phyloP scores from a whole-genome alignment of 108 stramenopile species.

The Nannochloropsis oceanica region DNA sequence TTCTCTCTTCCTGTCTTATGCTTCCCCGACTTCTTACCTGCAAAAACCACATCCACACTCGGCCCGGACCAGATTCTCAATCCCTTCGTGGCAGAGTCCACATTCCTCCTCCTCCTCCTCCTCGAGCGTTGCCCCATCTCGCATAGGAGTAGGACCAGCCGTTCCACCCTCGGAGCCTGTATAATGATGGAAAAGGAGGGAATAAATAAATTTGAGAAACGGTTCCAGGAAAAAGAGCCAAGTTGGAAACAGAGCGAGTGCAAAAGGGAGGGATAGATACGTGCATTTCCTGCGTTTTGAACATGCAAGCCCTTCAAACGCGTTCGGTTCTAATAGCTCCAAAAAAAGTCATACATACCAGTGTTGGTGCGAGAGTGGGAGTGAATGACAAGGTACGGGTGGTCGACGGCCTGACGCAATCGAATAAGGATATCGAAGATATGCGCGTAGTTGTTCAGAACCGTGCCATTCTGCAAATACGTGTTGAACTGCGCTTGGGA shows the following conservation, averaged over 20 bases:
- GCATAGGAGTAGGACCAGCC: neutral
- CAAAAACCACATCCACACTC: slow-evolving; percentile 30
- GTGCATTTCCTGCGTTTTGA: no score
- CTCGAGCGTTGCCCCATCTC: neutral
- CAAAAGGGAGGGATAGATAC: no score
- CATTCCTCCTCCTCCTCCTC: slow-evolving; percentile 13
- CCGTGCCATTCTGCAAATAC: slow-evolving; percentile 72
- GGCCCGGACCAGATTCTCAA: slow-evolving; percentile 23
- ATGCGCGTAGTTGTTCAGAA: slow-evolving; percentile 97
- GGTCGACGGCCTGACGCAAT: slow-evolving; percentile 92
- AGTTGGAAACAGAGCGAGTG: no score
- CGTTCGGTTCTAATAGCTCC: no score
- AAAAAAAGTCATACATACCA: neutral
- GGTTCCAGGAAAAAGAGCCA: no score
- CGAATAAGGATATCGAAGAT: slow-evolving; percentile 87
- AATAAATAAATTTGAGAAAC: neutral
- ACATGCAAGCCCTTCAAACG: no score
- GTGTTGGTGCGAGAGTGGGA: neutral
- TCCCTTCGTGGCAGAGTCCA: slow-evolving; percentile 19
- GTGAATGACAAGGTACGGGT: slow-evolving; percentile 85
- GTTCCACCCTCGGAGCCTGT: neutral
- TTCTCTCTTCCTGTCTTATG: no score
- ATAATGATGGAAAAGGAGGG: neutral
- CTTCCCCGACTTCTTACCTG: neutral
- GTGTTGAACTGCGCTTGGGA: slow-evolving; percentile 82